Percentiles rank a stretch among this genome's conserved stretches.
phyloP scores from a whole-genome alignment of 257 asterid genomes.

The Rehmannia glutinosa region DNA sequence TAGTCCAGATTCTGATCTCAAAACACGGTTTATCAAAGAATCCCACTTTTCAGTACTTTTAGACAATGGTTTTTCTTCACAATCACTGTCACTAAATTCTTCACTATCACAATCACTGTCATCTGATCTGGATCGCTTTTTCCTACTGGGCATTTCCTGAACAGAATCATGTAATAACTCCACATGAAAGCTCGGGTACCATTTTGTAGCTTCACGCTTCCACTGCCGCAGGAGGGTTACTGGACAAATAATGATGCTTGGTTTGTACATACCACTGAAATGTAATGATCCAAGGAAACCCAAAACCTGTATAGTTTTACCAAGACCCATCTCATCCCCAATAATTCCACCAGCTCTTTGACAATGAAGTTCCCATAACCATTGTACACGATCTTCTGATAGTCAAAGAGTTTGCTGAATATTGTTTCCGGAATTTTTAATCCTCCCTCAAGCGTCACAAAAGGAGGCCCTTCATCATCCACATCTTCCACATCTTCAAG shows the following conservation, averaged over 20 bases:
- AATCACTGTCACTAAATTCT: constrained; percentile 47
- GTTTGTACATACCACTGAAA: constrained; percentile 80
- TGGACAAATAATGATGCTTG: constrained; percentile 91
- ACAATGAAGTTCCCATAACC: constrained; percentile 99
- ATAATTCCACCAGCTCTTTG: constrained; percentile 97
- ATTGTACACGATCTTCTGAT: constrained; percentile 98
- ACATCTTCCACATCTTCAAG: constrained; percentile 45
- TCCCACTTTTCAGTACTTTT: constrained; percentile 68
- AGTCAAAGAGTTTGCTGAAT: constrained; percentile 73
- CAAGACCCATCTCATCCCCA: constrained; percentile 99
- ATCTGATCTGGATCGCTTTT: constrained; percentile 46
- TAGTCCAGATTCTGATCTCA: constrained; percentile 80
- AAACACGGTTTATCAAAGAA: constrained; percentile 66
- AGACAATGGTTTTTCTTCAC: constrained; percentile 43
- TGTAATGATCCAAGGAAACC: constrained; percentile 93
- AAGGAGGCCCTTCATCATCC: constrained; percentile 47
- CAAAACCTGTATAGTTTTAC: constrained; percentile 87
- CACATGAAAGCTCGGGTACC: constrained; percentile 81
- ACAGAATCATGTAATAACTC: constrained; percentile 94
- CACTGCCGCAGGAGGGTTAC: constrained; percentile 91
- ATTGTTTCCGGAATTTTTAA: constrained; percentile 70
- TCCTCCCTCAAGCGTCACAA: constrained; percentile 91
- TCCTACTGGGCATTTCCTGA: constrained; percentile 43
- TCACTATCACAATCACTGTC: constrained; percentile 76
- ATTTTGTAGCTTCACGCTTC: constrained; percentile 87